Evolutionary conservation across 2,329 filamentous ascomycete genomes (phyloP).

Genomic region (Scytalidium sp.): DNA sequence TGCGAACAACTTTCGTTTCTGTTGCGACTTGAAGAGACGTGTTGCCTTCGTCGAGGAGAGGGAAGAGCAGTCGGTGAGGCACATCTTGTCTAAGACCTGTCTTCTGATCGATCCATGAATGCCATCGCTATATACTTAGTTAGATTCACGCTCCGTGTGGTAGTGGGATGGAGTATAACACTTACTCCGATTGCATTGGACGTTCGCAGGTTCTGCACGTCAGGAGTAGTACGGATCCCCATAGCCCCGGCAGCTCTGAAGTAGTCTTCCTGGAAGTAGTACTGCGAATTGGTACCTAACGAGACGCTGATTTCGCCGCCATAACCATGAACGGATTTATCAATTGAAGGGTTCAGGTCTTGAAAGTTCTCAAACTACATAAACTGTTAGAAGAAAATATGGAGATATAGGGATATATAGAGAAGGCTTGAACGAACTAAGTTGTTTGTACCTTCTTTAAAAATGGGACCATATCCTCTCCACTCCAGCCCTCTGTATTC

Average conservation of each 20-base stretch:
- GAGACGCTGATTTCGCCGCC: not conserved
- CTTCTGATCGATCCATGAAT: not conserved
- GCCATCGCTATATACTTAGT: not conserved
- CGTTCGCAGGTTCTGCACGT: not conserved
- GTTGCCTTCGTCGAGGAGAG: conserved; percentile 51
- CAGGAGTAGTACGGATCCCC: not conserved
- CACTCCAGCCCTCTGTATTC: not conserved
- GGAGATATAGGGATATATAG: not conserved
- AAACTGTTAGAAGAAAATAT: too few relatives aligned
- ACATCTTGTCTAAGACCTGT: conserved; percentile 66
- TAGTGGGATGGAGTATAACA: not conserved
- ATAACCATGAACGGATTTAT: not conserved
- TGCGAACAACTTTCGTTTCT: conserved; percentile 75
- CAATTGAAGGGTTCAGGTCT: not conserved
- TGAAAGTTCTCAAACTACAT: not conserved
- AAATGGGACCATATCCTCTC: not conserved
- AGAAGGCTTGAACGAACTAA: not conserved
- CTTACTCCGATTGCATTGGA: not conserved
- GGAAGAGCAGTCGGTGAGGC: conserved; percentile 70
- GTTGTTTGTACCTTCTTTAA: too few relatives aligned
- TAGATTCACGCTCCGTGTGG: not conserved
- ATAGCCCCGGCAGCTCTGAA: not conserved
- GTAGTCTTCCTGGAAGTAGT: not conserved
- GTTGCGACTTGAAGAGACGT: conserved; percentile 66
- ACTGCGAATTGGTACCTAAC: not conserved